A percentile compares a stretch with the other conserved stretches of the same genome.
phyloP scores from a whole-genome alignment of 2,329 filamentous ascomycete genomes.

The Neophaeococcomyces mojaviensis region DNA sequence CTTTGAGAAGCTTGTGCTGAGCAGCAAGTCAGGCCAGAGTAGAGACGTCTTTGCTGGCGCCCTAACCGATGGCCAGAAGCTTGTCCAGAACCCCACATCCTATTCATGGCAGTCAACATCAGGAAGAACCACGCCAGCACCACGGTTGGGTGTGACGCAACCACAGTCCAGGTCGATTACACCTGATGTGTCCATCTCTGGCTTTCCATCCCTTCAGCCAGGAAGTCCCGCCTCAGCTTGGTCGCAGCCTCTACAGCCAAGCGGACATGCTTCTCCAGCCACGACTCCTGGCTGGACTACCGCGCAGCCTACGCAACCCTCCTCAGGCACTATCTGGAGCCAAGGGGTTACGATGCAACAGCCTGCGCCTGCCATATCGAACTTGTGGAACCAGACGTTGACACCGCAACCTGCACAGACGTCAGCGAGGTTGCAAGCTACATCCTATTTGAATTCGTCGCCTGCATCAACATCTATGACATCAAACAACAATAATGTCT shows the following conservation, averaged over 20 bases:
- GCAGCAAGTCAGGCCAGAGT: conserved; percentile 44
- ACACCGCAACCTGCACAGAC: neutral
- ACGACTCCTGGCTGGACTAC: conserved; percentile 14
- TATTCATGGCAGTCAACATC: conserved; percentile 38
- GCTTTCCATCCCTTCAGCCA: conserved; percentile 42
- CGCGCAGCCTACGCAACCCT: conserved; percentile 20
- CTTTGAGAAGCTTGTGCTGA: conserved; percentile 85
- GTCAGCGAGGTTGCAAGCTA: conserved; percentile 16
- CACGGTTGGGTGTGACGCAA: conserved; percentile 17
- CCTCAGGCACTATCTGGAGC: conserved; percentile 30
- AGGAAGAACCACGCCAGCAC: conserved; percentile 14
- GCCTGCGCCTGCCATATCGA: conserved; percentile 13
- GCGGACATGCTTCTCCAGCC: conserved; percentile 10
- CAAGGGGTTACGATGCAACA: conserved; percentile 25
- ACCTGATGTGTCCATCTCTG: conserved; percentile 43
- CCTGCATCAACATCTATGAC: conserved; percentile 28
- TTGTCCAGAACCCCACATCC: conserved; percentile 27
- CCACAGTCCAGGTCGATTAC: conserved; percentile 41
- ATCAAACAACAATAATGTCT: conserved; percentile 5
- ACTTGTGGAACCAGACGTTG: conserved; percentile 3
- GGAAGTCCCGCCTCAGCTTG: conserved; percentile 11
- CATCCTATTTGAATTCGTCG: conserved; percentile 49
- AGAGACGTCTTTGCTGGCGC: conserved; percentile 28
- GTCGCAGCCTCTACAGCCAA: conserved; percentile 7
- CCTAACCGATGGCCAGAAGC: conserved; percentile 24